A percentile compares a stretch with the other conserved stretches of the same genome.
Conservation (phyloP, 1,284 basidiomycete genomes). For the Ganoderma sinense region DNA sequence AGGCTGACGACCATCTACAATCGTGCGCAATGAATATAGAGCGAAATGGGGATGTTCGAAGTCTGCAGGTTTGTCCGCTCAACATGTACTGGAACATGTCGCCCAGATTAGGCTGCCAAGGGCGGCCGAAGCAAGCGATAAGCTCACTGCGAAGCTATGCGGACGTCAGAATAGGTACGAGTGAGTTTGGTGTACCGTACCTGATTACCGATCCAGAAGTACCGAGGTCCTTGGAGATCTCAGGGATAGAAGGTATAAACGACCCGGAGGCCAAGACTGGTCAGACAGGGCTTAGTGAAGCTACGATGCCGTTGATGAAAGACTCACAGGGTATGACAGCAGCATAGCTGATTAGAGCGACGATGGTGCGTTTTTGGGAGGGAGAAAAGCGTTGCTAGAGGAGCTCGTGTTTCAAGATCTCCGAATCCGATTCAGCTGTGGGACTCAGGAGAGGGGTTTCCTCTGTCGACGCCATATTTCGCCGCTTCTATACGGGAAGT, state of each 20-base stretch:
- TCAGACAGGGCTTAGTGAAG: neutral
- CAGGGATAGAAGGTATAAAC: conserved; percentile 75
- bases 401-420: conserved; percentile 30
- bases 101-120: conserved; percentile 59
- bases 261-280: conserved; percentile 73
- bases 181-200: conserved; percentile 41
- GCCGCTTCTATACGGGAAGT: no score
- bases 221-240: conserved; percentile 67
- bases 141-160: conserved; percentile 49
- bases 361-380: conserved; percentile 53
- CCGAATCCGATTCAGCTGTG: conserved; percentile 19
- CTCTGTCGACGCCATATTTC: conserved; percentile 26
- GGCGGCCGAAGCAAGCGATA: conserved; percentile 52
- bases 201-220: conserved; percentile 64
- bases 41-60: no score
- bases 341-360: conserved; percentile 58
- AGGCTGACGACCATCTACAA: conserved; percentile 66
- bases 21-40: no score
- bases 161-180: neutral
- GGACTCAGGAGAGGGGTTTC: conserved; percentile 29
- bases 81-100: conserved; percentile 59
- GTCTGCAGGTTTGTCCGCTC: conserved; percentile 29
- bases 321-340: conserved; percentile 59
- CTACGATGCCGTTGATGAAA: neutral
- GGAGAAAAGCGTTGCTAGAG: conserved; percentile 34